A percentile compares a stretch with the other conserved stretches of the same genome.
Evolutionary conservation across 2,329 filamentous ascomycete genomes (phyloP).

Genomic region (Fusarium sp.): DNA sequence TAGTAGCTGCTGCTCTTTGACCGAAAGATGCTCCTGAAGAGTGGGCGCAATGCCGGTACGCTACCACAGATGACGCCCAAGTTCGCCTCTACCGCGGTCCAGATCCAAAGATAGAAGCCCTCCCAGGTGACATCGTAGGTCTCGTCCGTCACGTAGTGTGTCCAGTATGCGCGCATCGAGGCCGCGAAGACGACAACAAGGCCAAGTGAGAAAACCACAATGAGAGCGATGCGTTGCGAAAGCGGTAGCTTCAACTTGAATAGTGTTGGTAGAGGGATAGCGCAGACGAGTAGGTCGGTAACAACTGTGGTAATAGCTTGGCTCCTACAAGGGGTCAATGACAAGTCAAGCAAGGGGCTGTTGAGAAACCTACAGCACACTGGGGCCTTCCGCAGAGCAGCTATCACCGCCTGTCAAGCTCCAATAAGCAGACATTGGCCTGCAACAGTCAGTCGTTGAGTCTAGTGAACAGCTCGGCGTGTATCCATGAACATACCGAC

Average conservation of each 20-base stretch:
- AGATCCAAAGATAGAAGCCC: slow-evolving; percentile 55
- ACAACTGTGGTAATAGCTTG: slow-evolving; percentile 50
- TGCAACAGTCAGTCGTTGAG: neutral
- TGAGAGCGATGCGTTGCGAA: slow-evolving; percentile 50
- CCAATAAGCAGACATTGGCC: slow-evolving; percentile 43
- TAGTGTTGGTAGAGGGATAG: slow-evolving; percentile 52
- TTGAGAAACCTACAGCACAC: slow-evolving; percentile 37
- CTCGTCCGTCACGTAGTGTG: slow-evolving; percentile 48
- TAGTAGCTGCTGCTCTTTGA: slow-evolving; percentile 42
- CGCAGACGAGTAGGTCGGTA: slow-evolving; percentile 52
- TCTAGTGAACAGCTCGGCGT: neutral
- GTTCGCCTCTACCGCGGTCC: slow-evolving; percentile 56
- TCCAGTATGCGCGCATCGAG: slow-evolving; percentile 53
- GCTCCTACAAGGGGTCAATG: slow-evolving; percentile 27
- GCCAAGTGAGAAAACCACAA: slow-evolving; percentile 53
- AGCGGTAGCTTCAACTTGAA: slow-evolving; percentile 48
- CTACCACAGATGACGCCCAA: slow-evolving; percentile 57
- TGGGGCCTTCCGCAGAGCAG: slow-evolving; percentile 48
- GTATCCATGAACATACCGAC: slow-evolving; percentile 42
- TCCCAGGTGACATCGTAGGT: slow-evolving; percentile 57
- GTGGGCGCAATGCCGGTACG: slow-evolving; percentile 49
- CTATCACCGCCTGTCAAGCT: slow-evolving; percentile 33
- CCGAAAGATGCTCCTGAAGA: slow-evolving; percentile 42
- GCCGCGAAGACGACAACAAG: slow-evolving; percentile 52
- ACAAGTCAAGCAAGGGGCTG: neutral